Evolutionary conservation across 352 stramenopile species (phyloP).

Genomic region (Globisporangium acanthophoron): DNA sequence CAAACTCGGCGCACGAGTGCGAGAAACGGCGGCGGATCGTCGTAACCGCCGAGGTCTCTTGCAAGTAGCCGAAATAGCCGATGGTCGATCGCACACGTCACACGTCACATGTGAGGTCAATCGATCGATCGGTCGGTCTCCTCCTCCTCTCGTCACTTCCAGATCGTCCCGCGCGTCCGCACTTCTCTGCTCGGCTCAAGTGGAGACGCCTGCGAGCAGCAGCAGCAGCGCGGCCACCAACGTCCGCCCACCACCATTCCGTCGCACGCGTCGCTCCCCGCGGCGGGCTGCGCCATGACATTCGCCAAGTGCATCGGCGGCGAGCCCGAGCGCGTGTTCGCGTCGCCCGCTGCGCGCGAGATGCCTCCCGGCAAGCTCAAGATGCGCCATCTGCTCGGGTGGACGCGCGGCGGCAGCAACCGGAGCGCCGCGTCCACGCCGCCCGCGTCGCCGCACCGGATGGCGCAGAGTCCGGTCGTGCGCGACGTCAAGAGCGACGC

Average conservation of each 20-base stretch:
- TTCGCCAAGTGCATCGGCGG: constrained; percentile 48
- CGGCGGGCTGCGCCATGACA: constrained; percentile 25
- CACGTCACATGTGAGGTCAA: too few species aligned
- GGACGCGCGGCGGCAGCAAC: constrained; percentile 22
- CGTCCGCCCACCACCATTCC: not conserved
- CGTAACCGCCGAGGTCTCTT: too few species aligned
- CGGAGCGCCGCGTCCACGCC: constrained; percentile 13
- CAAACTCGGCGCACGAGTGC: too few species aligned
- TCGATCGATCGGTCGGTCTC: too few species aligned
- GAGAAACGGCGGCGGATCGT: too few species aligned
- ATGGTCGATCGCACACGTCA: too few species aligned
- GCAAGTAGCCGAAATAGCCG: too few species aligned
- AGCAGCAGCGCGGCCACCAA: not conserved
- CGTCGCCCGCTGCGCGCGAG: constrained; percentile 25
- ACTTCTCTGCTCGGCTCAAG: too few species aligned
- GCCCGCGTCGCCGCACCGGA: constrained; percentile 11
- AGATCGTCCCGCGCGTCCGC: not conserved
- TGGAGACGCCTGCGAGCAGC: not conserved
- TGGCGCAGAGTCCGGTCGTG: constrained; percentile 9
- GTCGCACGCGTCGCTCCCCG: not conserved
- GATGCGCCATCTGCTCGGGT: constrained; percentile 39
- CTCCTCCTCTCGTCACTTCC: not conserved
- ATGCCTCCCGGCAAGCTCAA: constrained; percentile 27
- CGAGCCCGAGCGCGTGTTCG: constrained; percentile 44
- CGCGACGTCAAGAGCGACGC: not conserved